Conservation (phyloP, 495 filamentous ascomycete genomes). For the Lentithecium fluviatile region DNA sequence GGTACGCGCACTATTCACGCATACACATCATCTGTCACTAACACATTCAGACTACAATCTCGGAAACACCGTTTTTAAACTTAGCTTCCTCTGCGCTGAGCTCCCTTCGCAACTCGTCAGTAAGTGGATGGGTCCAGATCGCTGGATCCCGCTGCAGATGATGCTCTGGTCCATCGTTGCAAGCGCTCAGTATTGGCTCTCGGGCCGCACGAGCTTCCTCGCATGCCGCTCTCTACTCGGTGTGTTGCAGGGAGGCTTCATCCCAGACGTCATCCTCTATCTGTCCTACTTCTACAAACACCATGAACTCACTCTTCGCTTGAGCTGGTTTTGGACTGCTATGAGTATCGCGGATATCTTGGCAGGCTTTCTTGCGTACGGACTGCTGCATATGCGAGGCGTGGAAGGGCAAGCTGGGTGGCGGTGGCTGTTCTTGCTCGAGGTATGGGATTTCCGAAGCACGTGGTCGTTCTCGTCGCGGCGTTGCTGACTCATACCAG, state of each 20-base stretch:
- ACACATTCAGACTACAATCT: conserved; percentile 31
- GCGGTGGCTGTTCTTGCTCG: conserved; percentile 67
- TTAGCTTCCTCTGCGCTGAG: conserved; percentile 32
- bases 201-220: conserved; percentile 24
- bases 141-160: conserved; percentile 36
- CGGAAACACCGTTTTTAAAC: conserved; percentile 36
- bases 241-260: conserved; percentile 40
- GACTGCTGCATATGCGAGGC: conserved; percentile 65
- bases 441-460: conserved; percentile 37
- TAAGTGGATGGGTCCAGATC: conserved; percentile 35
- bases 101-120: conserved; percentile 34
- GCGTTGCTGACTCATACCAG: conserved; percentile 22
- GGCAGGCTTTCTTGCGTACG: conserved; percentile 68
- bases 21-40: not conserved
- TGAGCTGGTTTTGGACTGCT: conserved; percentile 72
- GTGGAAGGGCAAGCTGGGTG: conserved; percentile 63
- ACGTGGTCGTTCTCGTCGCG: conserved; percentile 29
- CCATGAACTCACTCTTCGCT: conserved; percentile 63
- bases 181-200: conserved; percentile 22
- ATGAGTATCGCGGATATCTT: conserved; percentile 64
- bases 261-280: conserved; percentile 57
- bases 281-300: conserved; percentile 76
- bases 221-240: conserved; percentile 27
- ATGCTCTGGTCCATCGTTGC: conserved; percentile 33
- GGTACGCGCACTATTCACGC: conserved; percentile 7